Conservation (phyloP, 2,329 filamentous ascomycete genomes). For the Botrytis sinoallii region DNA sequence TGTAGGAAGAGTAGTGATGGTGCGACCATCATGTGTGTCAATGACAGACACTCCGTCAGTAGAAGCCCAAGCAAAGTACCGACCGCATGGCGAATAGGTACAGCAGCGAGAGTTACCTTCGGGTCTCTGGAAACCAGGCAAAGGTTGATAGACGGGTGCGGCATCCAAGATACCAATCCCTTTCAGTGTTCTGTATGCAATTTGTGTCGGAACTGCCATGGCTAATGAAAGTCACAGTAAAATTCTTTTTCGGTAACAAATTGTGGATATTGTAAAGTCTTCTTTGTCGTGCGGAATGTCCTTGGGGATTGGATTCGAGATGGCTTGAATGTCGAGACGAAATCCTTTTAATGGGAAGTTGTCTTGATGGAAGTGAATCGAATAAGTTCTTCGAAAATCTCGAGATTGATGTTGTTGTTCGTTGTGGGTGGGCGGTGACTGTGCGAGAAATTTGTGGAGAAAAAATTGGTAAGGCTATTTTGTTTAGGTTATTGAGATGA, state of each 20-base stretch:
- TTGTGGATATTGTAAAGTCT: constrained; percentile 23
- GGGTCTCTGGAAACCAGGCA: constrained; percentile 80
- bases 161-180: constrained; percentile 92
- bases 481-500: background rate
- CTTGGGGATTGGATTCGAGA: constrained; percentile 20
- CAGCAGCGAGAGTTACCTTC: constrained; percentile 94
- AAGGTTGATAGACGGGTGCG: constrained; percentile 78
- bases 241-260: constrained; percentile 28
- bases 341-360: constrained; percentile 3
- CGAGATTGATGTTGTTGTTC: constrained; percentile 9
- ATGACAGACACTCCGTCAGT: constrained; percentile 82
- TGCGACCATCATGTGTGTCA: constrained; percentile 72
- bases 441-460: constrained; percentile 16
- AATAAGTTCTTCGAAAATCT: constrained; percentile 14
- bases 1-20: constrained; percentile 71
- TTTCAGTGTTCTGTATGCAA: constrained; percentile 97
- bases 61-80: constrained; percentile 93
- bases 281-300: constrained; percentile 26
- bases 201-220: constrained; percentile 91
- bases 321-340: constrained; percentile 17
- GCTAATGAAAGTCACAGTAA: constrained; percentile 78
- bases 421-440: constrained; percentile 14
- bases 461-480: background rate
- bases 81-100: constrained; percentile 91
- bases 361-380: constrained; percentile 16